These are phyloP conservation scores for Myriosclerotinia duriaeana DNA, from an alignment of 2,329 filamentous ascomycete species.

Conservation along the genomic window DNA sequence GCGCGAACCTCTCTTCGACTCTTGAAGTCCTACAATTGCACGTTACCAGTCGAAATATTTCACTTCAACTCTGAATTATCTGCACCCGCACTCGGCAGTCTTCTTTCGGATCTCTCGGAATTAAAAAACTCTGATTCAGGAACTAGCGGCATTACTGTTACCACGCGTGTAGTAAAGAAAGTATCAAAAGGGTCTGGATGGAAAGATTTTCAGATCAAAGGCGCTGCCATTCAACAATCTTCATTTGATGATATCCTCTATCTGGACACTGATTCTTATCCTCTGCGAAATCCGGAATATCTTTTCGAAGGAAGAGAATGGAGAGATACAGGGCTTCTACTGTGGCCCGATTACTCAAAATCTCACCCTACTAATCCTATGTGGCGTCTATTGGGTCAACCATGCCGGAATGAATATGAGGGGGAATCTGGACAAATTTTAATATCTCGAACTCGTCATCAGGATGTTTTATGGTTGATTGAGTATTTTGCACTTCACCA, in stretches of 20 bases:
- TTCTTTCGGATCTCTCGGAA: constrained; percentile 7
- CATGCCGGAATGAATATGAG: constrained; percentile 30
- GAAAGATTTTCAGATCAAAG: constrained; percentile 33
- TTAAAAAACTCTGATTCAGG: neutral
- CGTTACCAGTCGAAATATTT: constrained; percentile 31
- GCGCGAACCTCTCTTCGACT: constrained; percentile 30
- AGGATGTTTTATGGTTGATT: constrained; percentile 31
- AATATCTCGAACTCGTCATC: constrained; percentile 27
- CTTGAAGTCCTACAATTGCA: constrained; percentile 31
- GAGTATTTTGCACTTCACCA: constrained; percentile 31
- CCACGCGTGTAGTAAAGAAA: constrained; percentile 24
- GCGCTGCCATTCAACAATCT: constrained; percentile 31
- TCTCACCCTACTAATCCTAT: constrained; percentile 30
- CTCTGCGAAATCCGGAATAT: constrained; percentile 27
- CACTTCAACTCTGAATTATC: constrained; percentile 29
- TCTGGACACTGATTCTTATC: constrained; percentile 30
- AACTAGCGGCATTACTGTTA: constrained; percentile 22
- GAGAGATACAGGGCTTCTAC: constrained; percentile 29
- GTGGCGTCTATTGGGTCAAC: constrained; percentile 28
- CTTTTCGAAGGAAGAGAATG: constrained; percentile 28
- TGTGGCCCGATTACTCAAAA: constrained; percentile 32
- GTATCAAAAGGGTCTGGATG: constrained; percentile 29
- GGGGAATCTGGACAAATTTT: constrained; percentile 30
- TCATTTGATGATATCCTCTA: constrained; percentile 31
- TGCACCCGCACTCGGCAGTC: neutral